Evolutionary conservation across 768 basidiomycete genomes (phyloP).

Genomic region (Pholiota molesta): DNA sequence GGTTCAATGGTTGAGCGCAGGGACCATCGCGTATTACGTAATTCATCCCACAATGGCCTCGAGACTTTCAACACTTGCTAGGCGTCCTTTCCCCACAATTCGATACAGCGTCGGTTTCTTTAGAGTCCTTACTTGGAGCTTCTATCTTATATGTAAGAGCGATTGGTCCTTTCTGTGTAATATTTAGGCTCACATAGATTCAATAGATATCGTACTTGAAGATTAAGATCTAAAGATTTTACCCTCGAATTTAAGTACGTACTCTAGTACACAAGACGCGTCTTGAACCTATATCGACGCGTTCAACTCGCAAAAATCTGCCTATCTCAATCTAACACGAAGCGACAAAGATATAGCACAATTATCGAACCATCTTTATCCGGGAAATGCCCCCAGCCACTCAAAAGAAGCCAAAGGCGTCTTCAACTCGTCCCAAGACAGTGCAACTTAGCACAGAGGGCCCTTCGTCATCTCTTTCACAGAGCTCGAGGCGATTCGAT

Average conservation of each 20-base stretch:
- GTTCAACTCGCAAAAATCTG: not conserved
- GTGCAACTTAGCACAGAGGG: conserved; percentile 21
- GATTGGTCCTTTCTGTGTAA: not conserved
- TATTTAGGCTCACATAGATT: not conserved
- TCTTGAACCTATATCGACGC: not conserved
- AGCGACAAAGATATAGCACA: not conserved
- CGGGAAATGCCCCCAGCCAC: conserved; percentile 2
- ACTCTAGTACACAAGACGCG: not conserved
- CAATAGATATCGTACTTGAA: not conserved
- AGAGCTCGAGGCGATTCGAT: conserved; percentile 29
- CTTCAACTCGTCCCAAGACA: conserved; percentile 10
- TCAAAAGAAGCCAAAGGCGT: conserved; percentile 2
- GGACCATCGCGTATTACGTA: too few species aligned
- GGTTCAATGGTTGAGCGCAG: too few species aligned
- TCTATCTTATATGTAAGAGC: not conserved
- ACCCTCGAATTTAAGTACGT: not conserved
- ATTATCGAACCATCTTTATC: not conserved
- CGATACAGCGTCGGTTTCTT: too few species aligned
- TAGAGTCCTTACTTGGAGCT: too few species aligned
- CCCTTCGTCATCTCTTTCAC: conserved; percentile 14
- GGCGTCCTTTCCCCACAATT: too few species aligned
- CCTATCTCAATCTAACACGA: not conserved
- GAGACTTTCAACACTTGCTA: too few species aligned
- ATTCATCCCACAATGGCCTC: too few species aligned
- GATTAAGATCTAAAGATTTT: too few species aligned